Evolutionary conservation across 257 asterid genomes (phyloP).

Genomic region (Solanum bulbocastanum): DNA sequence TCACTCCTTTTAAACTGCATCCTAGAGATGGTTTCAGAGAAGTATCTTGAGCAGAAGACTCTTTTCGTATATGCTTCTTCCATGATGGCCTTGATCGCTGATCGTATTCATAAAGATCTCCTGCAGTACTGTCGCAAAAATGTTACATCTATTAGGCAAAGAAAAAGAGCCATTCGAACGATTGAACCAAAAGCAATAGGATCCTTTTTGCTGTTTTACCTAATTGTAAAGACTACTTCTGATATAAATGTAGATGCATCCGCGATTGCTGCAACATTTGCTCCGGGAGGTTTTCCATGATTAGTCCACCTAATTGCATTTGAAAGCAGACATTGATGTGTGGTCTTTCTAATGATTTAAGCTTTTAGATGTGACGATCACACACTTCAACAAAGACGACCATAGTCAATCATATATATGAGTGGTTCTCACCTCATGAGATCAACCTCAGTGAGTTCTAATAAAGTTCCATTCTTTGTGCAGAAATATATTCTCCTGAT

Average conservation of each 20-base stretch:
- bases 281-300: constrained; percentile 82
- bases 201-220: constrained; percentile 27
- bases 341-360: background rate
- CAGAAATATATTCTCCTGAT: constrained; percentile 65
- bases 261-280: constrained; percentile 48
- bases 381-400: background rate
- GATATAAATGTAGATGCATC: constrained; percentile 43
- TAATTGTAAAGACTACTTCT: constrained; percentile 47
- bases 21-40: constrained; percentile 40
- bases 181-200: background rate
- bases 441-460: constrained; percentile 47
- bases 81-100: constrained; percentile 60
- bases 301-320: constrained; percentile 47
- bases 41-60: constrained; percentile 25
- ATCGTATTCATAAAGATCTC: constrained; percentile 86
- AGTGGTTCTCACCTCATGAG: constrained; percentile 48
- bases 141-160: constrained; percentile 3
- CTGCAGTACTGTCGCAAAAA: constrained; percentile 44
- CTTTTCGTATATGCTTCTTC: constrained; percentile 68
- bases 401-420: background rate
- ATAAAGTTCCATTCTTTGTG: constrained; percentile 47
- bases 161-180: background rate
- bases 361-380: background rate
- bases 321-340: background rate
- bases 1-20: constrained; percentile 40